These are phyloP conservation scores for Cyphellophora europaea DNA, from an alignment of 2,329 filamentous ascomycete genomes.

Conservation along the genomic window DNA sequence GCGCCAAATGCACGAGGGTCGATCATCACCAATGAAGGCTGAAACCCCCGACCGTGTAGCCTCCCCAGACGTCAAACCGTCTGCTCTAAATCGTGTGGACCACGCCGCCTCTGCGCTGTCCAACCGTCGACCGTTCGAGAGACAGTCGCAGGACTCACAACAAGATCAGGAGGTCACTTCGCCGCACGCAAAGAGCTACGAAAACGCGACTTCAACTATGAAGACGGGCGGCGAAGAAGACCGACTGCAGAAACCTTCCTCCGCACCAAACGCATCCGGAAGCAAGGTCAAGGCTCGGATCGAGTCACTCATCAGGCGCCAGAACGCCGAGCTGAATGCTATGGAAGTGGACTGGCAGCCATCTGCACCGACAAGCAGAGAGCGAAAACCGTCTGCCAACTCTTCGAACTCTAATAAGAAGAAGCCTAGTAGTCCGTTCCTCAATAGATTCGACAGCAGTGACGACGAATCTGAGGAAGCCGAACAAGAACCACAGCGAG, in stretches of 20 bases:
- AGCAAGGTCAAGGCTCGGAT: conserved; percentile 13
- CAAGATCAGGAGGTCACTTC: background rate
- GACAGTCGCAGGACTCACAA: background rate
- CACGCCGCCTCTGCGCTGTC: too few relatives aligned
- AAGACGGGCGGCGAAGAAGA: too few relatives aligned
- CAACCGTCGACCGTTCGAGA: background rate
- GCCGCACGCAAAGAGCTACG: background rate
- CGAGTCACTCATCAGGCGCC: conserved; percentile 16
- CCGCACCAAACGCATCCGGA: background rate
- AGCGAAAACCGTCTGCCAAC: background rate
- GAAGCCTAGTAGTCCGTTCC: conserved; percentile 19
- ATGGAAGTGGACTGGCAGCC: conserved; percentile 5
- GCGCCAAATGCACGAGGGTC: conserved; percentile 67
- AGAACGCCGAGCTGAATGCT: conserved; percentile 16
- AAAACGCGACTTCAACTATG: background rate
- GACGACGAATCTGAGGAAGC: conserved; percentile 29
- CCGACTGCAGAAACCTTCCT: too few relatives aligned
- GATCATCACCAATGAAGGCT: conserved; percentile 48
- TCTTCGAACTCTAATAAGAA: background rate
- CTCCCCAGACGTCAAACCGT: background rate
- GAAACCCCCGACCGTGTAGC: background rate
- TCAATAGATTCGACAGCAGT: conserved; percentile 23
- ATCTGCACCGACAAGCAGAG: too few relatives aligned
- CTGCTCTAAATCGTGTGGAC: background rate
- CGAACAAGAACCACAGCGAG: conserved; percentile 17